phyloP scores from a whole-genome alignment of 306 rosid genomes.

The Abrus precatorius region DNA sequence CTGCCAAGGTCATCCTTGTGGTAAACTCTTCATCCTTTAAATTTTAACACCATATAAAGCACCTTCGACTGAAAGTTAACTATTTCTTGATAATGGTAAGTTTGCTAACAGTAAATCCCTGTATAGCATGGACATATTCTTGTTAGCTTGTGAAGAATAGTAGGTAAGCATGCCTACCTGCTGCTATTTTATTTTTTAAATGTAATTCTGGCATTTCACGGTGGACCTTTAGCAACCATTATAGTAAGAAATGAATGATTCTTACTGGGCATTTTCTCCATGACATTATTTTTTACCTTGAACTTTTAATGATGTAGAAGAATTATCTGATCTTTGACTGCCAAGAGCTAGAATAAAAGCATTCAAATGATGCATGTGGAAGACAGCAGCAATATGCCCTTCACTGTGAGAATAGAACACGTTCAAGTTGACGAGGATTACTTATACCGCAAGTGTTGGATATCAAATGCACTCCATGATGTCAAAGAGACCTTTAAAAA shows the following conservation, averaged over 20 bases:
- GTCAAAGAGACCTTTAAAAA: slow-evolving; percentile 3
- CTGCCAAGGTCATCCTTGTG: slow-evolving; percentile 79
- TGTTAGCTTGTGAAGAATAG: slow-evolving; percentile 2
- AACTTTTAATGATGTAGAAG: slow-evolving; percentile 55
- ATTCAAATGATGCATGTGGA: slow-evolving; percentile 44
- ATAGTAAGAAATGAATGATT: slow-evolving; percentile 11
- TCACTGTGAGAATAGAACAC: slow-evolving; percentile 4
- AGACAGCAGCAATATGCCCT: slow-evolving; percentile 22
- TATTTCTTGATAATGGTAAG: slow-evolving; percentile 11
- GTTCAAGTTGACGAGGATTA: slow-evolving; percentile 25
- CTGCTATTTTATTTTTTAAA: slow-evolving; percentile 21
- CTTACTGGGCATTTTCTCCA: not conserved
- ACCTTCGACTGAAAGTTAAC: slow-evolving; percentile 1
- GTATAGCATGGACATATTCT: slow-evolving; percentile 28
- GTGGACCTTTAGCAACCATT: slow-evolving; percentile 2
- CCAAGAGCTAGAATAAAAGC: slow-evolving; percentile 43
- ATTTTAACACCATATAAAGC: slow-evolving; percentile 5
- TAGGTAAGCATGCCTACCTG: not conserved
- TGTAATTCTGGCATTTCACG: not conserved
- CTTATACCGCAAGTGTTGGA: slow-evolving; percentile 12
- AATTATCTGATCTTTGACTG: slow-evolving; percentile 44
- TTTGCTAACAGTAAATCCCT: slow-evolving; percentile 16
- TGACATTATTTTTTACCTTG: slow-evolving; percentile 11
- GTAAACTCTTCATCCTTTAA: slow-evolving; percentile 62
- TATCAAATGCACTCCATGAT: slow-evolving; percentile 27